Conservation (phyloP, 441 rosid genomes). For the Gossypium davidsonii region DNA sequence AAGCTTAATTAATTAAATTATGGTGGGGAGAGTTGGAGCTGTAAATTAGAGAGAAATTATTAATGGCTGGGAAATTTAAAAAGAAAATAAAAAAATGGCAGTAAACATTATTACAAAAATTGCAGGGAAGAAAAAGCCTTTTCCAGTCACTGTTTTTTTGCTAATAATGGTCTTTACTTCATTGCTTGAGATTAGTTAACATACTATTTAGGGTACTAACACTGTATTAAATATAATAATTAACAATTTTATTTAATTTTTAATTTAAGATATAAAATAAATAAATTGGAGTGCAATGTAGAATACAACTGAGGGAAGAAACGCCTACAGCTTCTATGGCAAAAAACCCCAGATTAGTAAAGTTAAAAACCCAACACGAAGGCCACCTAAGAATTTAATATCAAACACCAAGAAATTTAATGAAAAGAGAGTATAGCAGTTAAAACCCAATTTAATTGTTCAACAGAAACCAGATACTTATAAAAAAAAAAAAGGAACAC, state of each 20-base stretch:
- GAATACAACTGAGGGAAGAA: not conserved
- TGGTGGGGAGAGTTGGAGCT: conserved; percentile 39
- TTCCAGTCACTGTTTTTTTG: too few species aligned
- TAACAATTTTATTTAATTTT: too few species aligned
- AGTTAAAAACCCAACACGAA: conserved; percentile 20
- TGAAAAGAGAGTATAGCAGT: conserved; percentile 32
- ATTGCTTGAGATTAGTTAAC: too few species aligned
- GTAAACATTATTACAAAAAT: conserved; percentile 33
- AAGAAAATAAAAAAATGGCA: conserved; percentile 30
- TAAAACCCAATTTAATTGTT: conserved; percentile 21
- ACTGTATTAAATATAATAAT: too few species aligned
- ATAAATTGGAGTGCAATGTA: not conserved
- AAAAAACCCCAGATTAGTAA: conserved; percentile 19
- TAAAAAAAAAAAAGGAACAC: not conserved
- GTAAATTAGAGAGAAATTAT: conserved; percentile 27
- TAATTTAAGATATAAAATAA: too few species aligned
- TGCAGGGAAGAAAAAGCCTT: conserved; percentile 2
- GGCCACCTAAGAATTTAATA: conserved; percentile 55
- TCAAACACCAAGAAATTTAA: conserved; percentile 61
- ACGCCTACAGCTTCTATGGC: conserved; percentile 42
- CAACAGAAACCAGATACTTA: conserved; percentile 25
- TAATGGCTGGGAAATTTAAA: conserved; percentile 25
- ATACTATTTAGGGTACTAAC: too few species aligned
- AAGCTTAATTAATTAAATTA: conserved; percentile 78
- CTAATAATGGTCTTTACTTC: too few species aligned